phyloP scores from a whole-genome alignment of 1,284 basidiomycete genomes.

The Mycena citricolor region DNA sequence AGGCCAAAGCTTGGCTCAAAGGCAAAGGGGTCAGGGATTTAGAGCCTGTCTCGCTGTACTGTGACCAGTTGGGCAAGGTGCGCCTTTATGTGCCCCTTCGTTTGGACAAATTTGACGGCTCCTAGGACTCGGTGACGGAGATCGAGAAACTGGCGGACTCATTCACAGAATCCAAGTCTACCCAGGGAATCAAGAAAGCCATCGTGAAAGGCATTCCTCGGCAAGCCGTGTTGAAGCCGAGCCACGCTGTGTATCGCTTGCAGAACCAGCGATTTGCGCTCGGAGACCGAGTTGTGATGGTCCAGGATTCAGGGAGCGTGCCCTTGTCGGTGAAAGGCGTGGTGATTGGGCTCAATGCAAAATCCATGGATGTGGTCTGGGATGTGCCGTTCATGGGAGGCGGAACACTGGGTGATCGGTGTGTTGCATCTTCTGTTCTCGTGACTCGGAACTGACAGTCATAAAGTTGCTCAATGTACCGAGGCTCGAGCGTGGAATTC shows the following conservation, averaged over 20 bases:
- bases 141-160: slow-evolving; percentile 77
- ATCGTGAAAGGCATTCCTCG: slow-evolving; percentile 91
- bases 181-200: slow-evolving; percentile 78
- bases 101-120: slow-evolving; percentile 7
- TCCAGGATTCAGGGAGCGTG: slow-evolving; percentile 92
- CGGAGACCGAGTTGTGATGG: slow-evolving; percentile 96
- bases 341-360: slow-evolving; percentile 85
- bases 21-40: slow-evolving; percentile 85
- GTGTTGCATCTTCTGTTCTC: slow-evolving; percentile 24
- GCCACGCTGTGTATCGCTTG: slow-evolving; percentile 86
- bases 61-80: slow-evolving; percentile 89
- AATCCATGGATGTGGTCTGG: slow-evolving; percentile 95
- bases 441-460: neutral
- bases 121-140: slow-evolving; percentile 71
- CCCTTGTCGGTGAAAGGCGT: slow-evolving; percentile 92
- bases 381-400: slow-evolving; percentile 96
- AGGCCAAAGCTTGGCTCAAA: slow-evolving; percentile 86
- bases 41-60: slow-evolving; percentile 90
- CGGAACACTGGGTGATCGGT: slow-evolving; percentile 84
- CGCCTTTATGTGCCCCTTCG: slow-evolving; percentile 10
- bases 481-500: slow-evolving; percentile 84
- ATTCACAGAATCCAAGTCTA: slow-evolving; percentile 60
- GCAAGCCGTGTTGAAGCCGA: slow-evolving; percentile 93
- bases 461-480: slow-evolving; percentile 82
- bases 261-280: slow-evolving; percentile 89